Evolutionary conservation across 768 basidiomycete genomes (phyloP), one percentile per base, ranked within the genome.

Genomic region (Lactarius hatsudake): DNA sequence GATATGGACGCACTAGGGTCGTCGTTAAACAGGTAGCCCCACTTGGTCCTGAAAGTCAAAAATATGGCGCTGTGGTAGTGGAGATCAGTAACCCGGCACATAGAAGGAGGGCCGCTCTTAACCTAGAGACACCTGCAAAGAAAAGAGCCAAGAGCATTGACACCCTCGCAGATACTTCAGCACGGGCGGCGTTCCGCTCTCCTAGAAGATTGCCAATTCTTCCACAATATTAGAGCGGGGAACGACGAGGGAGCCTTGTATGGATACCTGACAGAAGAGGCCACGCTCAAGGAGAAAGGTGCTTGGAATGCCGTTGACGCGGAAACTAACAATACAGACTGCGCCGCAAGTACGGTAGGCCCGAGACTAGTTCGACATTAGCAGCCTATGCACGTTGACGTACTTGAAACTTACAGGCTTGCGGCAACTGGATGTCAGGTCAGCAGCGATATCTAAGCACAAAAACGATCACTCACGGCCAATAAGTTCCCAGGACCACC

Each of bases 401-500:
- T 45, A 34, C 53, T 30, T 38, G 20, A 20, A 30, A n/a, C 62
- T 73, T 70, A 84, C 84, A 83, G 74, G 72, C 84, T 86, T 45
- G 84, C 84, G 18, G 85, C 83, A 53, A 85, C 83, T 86, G 42
- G 13, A 12, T 28, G 54, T 40, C 23, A 54, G 18, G n/a, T 43
- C n/a, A 51, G 59, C 32, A 61, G 64, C 45, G 15, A 53, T 56
- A 38, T 18, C n/a, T 23, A 13, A 32, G 23, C 26, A 15, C 18
- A 9, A 62, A 36, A 32, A 18, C 2, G 58, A 34, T 23, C 48
- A 79, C 80, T 73, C 61, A 83, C 76, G 76, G 28, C 87, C 88
- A 38, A 91, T 77, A 7, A 94, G 82, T 77, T 97, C 95, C 96
- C 96, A 96, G 45, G 90, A 89, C 94, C 96, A 98, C 96, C 96